phyloP scores from a whole-genome alignment of 2,329 filamentous ascomycete species.

The Fusarium sp. region DNA sequence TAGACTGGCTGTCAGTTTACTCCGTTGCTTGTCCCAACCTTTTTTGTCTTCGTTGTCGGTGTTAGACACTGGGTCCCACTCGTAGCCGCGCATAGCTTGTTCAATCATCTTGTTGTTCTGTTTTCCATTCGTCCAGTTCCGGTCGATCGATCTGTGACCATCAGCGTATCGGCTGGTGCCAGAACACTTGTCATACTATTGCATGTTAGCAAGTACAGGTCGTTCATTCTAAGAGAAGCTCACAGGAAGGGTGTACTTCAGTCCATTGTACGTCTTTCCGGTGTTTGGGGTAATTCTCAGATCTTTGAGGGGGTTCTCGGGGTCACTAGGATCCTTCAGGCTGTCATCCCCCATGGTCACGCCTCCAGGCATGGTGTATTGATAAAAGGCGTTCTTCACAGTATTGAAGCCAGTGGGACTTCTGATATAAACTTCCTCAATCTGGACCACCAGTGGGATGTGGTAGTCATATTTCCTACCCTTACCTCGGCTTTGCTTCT shows the following conservation, averaged over 20 bases:
- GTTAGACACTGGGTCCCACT: background rate
- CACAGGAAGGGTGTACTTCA: background rate
- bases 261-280: background rate
- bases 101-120: background rate
- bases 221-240: fast-evolving
- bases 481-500: background rate
- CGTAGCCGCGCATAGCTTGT: background rate
- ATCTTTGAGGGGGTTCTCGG: background rate
- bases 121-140: background rate
- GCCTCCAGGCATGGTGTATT: background rate
- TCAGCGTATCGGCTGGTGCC: background rate
- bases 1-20: background rate
- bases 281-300: background rate
- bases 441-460: background rate
- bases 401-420: background rate
- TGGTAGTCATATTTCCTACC: background rate
- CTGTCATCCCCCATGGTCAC: background rate
- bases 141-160: background rate
- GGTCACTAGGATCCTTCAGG: background rate
- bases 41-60: background rate
- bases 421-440: background rate
- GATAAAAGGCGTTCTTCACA: background rate
- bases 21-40: background rate
- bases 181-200: background rate
- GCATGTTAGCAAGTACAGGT: background rate